These are phyloP conservation scores for Ammopiptanthus mongolicus DNA, from an alignment of 306 rosid species.

Conservation along the genomic window DNA sequence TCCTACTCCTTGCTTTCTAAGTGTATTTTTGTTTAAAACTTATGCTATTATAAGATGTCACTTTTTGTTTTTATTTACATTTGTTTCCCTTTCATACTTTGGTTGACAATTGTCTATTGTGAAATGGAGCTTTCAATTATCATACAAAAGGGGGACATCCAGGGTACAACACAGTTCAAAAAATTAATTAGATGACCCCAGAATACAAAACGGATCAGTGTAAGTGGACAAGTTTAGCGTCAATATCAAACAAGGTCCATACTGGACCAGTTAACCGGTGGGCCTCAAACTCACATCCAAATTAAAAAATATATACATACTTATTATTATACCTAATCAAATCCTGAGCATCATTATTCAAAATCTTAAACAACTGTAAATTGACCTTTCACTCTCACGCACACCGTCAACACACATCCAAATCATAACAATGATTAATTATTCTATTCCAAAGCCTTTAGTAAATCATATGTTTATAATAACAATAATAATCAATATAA, in stretches of 20 bases:
- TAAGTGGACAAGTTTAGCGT: conserved; percentile 29
- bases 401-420: conserved; percentile 3
- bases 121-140: conserved; percentile 31
- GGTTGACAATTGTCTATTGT: conserved; percentile 16
- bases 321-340: not conserved
- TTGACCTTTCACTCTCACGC: conserved; percentile 9
- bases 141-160: conserved; percentile 4
- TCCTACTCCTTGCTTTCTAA: not conserved
- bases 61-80: not conserved
- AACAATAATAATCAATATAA: not conserved
- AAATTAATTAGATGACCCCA: conserved; percentile 10
- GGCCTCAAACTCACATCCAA: conserved; percentile 1
- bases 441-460: not conserved
- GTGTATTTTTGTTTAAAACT: not conserved
- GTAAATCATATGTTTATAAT: conserved; percentile 23
- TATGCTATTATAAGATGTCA: not conserved
- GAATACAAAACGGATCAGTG: conserved; percentile 2
- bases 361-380: conserved; percentile 1
- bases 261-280: conserved; percentile 19
- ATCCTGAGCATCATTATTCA: not conserved
- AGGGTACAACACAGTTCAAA: conserved; percentile 24
- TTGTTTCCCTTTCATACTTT: not conserved
- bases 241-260: conserved; percentile 27
- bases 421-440: conserved; percentile 33
- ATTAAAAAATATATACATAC: not conserved